phyloP scores from a whole-genome alignment of 352 stramenopile species.

The Pythium brassicae region DNA sequence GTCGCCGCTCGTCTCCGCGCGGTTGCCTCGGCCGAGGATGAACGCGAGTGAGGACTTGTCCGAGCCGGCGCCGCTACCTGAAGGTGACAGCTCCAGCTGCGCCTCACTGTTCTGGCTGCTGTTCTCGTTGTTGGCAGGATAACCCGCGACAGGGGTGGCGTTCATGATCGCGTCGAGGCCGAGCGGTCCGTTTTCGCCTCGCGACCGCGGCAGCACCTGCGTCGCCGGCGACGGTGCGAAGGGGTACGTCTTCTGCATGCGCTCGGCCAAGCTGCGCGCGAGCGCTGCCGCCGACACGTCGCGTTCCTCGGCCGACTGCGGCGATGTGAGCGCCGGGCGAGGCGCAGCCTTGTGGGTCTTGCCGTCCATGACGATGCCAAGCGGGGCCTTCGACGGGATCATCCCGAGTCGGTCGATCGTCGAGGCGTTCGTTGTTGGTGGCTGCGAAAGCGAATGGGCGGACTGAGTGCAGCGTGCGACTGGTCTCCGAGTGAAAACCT shows the following conservation, averaged over 20 bases:
- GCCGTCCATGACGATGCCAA: conserved; percentile 5
- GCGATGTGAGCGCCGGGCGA: not conserved
- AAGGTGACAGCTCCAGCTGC: not conserved
- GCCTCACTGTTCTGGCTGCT: conserved; percentile 5
- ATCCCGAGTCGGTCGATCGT: not conserved
- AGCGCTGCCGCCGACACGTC: not conserved
- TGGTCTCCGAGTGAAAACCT: not conserved
- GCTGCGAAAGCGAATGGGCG: too few relatives aligned
- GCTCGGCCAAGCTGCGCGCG: conserved; percentile 7
- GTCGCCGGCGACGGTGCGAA: conserved; percentile 7
- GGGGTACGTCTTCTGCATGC: conserved; percentile 15
- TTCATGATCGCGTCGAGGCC: conserved; percentile 16
- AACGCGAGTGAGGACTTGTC: conserved; percentile 28
- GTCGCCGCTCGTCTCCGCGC: conserved; percentile 3
- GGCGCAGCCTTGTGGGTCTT: conserved; percentile 4
- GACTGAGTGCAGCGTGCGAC: too few relatives aligned
- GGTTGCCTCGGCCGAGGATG: conserved; percentile 16
- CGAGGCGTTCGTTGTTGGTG: not conserved
- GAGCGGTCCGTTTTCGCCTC: not conserved
- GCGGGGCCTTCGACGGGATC: conserved; percentile 1
- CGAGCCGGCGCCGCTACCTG: conserved; percentile 5
- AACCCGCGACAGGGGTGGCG: not conserved
- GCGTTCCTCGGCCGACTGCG: conserved; percentile 2
- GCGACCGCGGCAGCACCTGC: not conserved
- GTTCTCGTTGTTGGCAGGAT: conserved; percentile 6